A percentile compares a stretch with the other conserved stretches of the same genome.
phyloP scores from a whole-genome alignment of 345 rosid species.

The Citrus cavaleriei region DNA sequence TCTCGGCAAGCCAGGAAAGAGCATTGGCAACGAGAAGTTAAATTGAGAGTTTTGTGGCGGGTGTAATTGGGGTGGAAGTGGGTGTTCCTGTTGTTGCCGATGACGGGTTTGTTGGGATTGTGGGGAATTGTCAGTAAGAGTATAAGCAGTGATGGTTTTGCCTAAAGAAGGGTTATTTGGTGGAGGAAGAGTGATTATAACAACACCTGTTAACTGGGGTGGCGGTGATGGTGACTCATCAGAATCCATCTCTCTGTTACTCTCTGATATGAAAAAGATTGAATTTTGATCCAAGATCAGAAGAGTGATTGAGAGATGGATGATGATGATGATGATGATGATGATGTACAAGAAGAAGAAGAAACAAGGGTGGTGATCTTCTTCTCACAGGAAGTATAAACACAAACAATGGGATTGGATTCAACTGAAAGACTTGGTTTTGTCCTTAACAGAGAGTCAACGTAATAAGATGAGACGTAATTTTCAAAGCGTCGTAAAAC shows the following conservation, averaged over 20 bases:
- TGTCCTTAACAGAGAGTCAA: neutral
- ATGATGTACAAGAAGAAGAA: neutral
- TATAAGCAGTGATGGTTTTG: slow-evolving; percentile 85
- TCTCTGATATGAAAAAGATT: no score
- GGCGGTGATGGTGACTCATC: slow-evolving; percentile 14
- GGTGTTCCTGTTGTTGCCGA: neutral
- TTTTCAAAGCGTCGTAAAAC: no score
- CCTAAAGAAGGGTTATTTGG: slow-evolving; percentile 71
- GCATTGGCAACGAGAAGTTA: slow-evolving; percentile 29
- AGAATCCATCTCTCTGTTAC: slow-evolving; percentile 38
- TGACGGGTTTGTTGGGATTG: slow-evolving; percentile 20
- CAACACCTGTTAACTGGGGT: slow-evolving; percentile 43
- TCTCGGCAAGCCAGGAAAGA: slow-evolving; percentile 31
- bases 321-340: neutral
- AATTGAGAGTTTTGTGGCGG: slow-evolving; percentile 35
- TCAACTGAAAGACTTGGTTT: neutral
- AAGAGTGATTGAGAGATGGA: neutral
- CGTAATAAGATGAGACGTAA: neutral
- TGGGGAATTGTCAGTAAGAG: slow-evolving; percentile 45
- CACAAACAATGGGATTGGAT: neutral
- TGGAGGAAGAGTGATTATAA: slow-evolving; percentile 89
- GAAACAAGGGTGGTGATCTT: no score
- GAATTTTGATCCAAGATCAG: neutral
- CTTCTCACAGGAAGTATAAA: no score
- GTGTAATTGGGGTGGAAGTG: slow-evolving; percentile 24